These are phyloP conservation scores for Pachysandra terminalis DNA, from an alignment of 164 flowering plant genomes.

Conservation along the genomic window DNA sequence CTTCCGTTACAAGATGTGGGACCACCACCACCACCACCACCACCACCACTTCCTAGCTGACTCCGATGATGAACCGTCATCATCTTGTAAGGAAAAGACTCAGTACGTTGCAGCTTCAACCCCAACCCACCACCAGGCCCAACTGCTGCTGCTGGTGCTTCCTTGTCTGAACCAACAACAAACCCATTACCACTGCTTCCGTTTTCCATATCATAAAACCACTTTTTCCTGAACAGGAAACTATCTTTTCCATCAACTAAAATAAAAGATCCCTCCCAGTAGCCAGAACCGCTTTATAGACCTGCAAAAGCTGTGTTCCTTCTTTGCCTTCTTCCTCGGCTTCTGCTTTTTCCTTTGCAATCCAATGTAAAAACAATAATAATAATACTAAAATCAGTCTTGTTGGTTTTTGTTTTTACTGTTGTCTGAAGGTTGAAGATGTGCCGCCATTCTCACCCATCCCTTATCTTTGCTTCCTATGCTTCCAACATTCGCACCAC, in stretches of 20 bases:
- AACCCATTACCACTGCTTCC: slow-evolving; percentile 19
- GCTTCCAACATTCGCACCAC: background rate
- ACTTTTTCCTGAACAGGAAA: slow-evolving; percentile 1
- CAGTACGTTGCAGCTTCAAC: slow-evolving; percentile 34
- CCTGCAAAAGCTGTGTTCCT: background rate
- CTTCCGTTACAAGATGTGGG: slow-evolving; percentile 29
- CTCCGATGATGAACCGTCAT: slow-evolving; percentile 11
- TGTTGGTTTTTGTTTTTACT: no score
- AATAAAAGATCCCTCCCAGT: background rate
- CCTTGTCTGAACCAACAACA: slow-evolving; percentile 22
- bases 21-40: slow-evolving; percentile 14
- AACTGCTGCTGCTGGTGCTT: background rate
- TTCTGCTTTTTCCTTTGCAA: background rate
- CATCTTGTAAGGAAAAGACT: slow-evolving; percentile 29
- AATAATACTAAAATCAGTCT: no score
- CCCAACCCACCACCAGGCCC: slow-evolving; percentile 31
- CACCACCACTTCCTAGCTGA: background rate
- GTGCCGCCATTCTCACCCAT: slow-evolving; percentile 45
- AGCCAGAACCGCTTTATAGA: background rate
- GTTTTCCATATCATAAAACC: slow-evolving; percentile 9
- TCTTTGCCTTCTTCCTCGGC: background rate
- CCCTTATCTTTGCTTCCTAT: slow-evolving; percentile 48
- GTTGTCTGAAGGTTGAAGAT: background rate
- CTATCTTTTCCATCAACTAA: slow-evolving; percentile 10
- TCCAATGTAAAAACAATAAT: no score